Base-by-base conservation (phyloP, 441 rosid genomes). In the Adansonia madagascariensis region DNA sequence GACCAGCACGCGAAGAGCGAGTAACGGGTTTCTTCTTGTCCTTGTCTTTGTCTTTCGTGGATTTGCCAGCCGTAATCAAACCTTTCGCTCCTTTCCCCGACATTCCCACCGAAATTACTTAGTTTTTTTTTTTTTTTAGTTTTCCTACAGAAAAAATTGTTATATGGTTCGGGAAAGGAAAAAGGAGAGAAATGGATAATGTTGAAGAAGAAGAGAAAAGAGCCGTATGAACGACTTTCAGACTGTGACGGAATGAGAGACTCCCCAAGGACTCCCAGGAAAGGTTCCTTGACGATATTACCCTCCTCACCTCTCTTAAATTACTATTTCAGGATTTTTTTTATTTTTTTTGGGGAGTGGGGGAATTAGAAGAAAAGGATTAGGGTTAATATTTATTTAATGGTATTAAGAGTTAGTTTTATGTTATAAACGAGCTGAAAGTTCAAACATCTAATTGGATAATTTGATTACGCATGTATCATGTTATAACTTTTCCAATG, bases 11-110 rank as follows among this genome's bases (percentile, higher is more conserved):
- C 11, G 65, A 61, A 61, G 65, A 61, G 39, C 65, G 65, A 61
- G 65, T 24, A 39, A 27, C 14, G 1, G 65, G 41, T 61, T 61
- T 61, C 8, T 61, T 61, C 65, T 61, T 61, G 65, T 61, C 43
- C 65, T 61, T 61, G 41, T 61, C 65, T 11, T 61, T 61, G 35
- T 61, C 65, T 41, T 61, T 61, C 15, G 41, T 61, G 41, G 65
- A 61, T 61, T 61, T 61, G 39, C 41, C 41, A 61, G 65, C 65
- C 8, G 65, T 61, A 10, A 27, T 61, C 17, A 61, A 61, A 6
- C 65, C 65, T 61, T 61, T 61, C n/a, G 65, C 65, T 11, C 65
- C 65, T 27, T 61, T 61, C 11, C 65, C 65, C 41, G 65, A 61
- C 65, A 61, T 61, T 61, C 27, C 27, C 43, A 15, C 65, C 39